These are phyloP conservation scores for Capniomyces stellatus DNA, from an alignment of 371 early-diverging fungal species.

Conservation along the genomic window DNA sequence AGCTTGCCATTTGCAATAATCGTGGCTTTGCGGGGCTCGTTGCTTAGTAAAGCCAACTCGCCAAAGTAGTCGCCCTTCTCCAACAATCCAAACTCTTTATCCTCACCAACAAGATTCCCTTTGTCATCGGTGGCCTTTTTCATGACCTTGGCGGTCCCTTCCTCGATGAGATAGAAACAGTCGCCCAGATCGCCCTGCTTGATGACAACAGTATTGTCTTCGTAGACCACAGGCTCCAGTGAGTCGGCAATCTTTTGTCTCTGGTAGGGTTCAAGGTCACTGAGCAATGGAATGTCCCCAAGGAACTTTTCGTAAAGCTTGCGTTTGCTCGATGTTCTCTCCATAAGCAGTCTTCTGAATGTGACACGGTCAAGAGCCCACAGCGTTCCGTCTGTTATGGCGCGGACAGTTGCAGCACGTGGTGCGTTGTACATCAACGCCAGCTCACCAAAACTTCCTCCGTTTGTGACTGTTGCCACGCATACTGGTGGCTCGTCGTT, in stretches of 20 bases:
- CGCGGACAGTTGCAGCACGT: conserved; percentile 86
- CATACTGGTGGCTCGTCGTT: conserved; percentile 33
- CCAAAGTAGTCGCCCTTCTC: conserved; percentile 91
- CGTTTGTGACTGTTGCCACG: conserved; percentile 59
- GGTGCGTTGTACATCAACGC: conserved; percentile 96
- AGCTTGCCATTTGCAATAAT: conserved; percentile 71
- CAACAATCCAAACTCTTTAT: conserved; percentile 49
- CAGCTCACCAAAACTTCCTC: conserved; percentile 91
- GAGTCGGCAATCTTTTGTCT: conserved; percentile 91
- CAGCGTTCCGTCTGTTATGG: conserved; percentile 61
- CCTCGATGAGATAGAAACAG: conserved; percentile 76
- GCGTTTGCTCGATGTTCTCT: conserved; percentile 76
- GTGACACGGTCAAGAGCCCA: conserved; percentile 95
- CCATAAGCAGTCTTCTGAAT: conserved; percentile 85
- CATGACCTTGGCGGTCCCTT: conserved; percentile 65
- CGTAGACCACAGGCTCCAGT: conserved; percentile 62
- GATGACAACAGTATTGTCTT: conserved; percentile 63
- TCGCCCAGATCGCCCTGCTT: conserved; percentile 73
- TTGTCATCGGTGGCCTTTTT: conserved; percentile 17
- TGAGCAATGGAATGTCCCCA: conserved; percentile 68
- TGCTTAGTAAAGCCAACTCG: conserved; percentile 81
- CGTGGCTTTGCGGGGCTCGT: conserved; percentile 82
- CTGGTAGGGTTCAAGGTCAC: conserved; percentile 74
- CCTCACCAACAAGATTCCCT: neutral
- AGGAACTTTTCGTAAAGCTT: conserved; percentile 86